Percentiles rank a stretch among this genome's conserved stretches.
Evolutionary conservation across 148 eudicot species (phyloP).

Genomic region (Rheum nobile): DNA sequence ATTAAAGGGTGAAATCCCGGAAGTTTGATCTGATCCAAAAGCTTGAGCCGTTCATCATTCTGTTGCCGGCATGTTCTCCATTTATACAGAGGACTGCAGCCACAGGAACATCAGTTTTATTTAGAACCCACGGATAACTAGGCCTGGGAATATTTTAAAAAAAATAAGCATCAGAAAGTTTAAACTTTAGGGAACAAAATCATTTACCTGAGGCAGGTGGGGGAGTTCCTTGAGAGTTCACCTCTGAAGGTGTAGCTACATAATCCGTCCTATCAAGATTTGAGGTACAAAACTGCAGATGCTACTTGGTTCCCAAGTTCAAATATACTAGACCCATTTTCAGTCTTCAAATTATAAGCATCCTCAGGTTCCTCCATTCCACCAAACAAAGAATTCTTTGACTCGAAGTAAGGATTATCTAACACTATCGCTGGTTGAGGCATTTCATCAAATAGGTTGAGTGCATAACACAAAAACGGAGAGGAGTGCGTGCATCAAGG

Average conservation of each 20-base stretch:
- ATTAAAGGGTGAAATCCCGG: slow-evolving; percentile 61
- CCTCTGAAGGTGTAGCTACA: slow-evolving; percentile 27
- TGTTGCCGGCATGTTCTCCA: slow-evolving; percentile 32
- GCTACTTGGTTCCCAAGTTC: slow-evolving; percentile 38
- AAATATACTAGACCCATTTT: slow-evolving; percentile 24
- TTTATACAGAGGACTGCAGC: slow-evolving; percentile 20
- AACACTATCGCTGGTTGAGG: slow-evolving; percentile 59
- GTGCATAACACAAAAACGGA: too few relatives aligned
- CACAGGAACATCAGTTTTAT: neutral
- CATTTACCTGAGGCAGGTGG: slow-evolving; percentile 51
- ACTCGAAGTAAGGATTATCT: slow-evolving; percentile 68
- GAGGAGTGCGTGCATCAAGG: too few relatives aligned
- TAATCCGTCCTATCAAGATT: slow-evolving; percentile 35
- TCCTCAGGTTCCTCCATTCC: slow-evolving; percentile 34
- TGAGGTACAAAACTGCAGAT: slow-evolving; percentile 48
- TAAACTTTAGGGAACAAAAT: neutral
- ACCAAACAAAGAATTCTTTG: slow-evolving; percentile 43
- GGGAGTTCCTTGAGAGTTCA: slow-evolving; percentile 32
- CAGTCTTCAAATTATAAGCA: slow-evolving; percentile 37
- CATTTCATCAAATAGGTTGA: too few relatives aligned
- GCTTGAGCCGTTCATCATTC: slow-evolving; percentile 26
- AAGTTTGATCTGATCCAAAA: slow-evolving; percentile 44
- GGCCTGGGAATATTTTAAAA: neutral
- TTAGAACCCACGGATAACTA: neutral
- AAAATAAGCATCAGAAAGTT: neutral